phyloP scores from a whole-genome alignment of 2,329 filamentous ascomycete species.

The Sporothrix schenckii region DNA sequence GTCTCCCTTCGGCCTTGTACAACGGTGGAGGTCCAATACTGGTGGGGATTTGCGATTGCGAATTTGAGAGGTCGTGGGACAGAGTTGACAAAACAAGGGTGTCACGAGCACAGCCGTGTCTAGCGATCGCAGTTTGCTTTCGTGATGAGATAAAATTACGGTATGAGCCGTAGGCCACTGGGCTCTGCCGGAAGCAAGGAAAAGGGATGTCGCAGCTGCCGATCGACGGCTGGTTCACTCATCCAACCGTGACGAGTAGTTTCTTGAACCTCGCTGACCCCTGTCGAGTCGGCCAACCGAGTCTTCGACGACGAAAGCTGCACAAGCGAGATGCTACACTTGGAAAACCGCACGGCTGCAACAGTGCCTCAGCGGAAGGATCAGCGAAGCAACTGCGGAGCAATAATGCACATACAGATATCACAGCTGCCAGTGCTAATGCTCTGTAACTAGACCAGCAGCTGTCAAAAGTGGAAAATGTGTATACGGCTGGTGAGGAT shows the following conservation, averaged over 20 bases:
- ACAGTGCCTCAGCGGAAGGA: no score
- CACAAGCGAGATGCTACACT: not conserved
- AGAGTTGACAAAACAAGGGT: not conserved
- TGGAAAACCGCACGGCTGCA: not conserved
- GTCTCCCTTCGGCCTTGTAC: not conserved
- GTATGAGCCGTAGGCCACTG: not conserved
- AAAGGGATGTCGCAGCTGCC: not conserved
- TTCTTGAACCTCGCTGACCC: not conserved
- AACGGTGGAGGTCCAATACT: not conserved
- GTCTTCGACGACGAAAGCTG: not conserved
- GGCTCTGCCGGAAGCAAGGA: not conserved
- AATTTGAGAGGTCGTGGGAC: not conserved
- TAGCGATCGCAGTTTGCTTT: not conserved
- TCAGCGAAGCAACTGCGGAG: not conserved
- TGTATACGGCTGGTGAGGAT: not conserved
- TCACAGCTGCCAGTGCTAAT: not conserved
- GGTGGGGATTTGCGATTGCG: not conserved
- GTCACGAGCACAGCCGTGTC: not conserved
- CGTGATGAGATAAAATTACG: not conserved
- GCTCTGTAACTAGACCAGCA: not conserved
- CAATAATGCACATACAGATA: not conserved
- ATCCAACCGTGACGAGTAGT: not conserved
- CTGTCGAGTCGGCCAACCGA: not conserved
- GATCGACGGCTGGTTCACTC: conserved; percentile 3
- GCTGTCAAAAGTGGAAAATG: not conserved